Conservation (phyloP, 139 green algal genomes). For the Raphidocelis subcapitata region DNA sequence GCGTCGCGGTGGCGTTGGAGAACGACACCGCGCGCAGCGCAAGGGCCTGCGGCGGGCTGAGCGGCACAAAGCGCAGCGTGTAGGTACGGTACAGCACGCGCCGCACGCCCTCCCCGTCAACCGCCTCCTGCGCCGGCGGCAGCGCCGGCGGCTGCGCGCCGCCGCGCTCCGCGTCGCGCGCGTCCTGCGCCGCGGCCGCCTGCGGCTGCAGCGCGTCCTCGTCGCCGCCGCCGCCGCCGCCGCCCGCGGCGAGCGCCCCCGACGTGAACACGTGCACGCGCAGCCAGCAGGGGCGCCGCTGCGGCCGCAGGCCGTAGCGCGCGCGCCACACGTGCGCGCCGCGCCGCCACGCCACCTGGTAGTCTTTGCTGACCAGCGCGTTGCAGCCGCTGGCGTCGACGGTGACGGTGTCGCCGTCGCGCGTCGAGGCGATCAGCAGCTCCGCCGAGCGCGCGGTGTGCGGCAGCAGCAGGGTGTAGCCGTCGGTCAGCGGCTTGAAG, state of each 20-base stretch:
- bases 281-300: conserved; percentile 26
- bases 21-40: conserved; percentile 20
- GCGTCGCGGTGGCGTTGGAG: conserved; percentile 5
- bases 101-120: no score
- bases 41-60: conserved; percentile 10
- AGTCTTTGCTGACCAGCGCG: conserved; percentile 7
- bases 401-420: conserved; percentile 9
- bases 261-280: conserved; percentile 24
- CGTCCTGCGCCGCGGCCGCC: no score
- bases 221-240: not conserved
- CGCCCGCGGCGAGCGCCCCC: not conserved
- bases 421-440: conserved; percentile 20
- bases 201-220: no score
- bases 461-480: conserved; percentile 21
- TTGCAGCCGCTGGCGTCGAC: conserved; percentile 17
- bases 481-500: conserved; percentile 16
- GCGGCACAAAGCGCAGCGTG: conserved; percentile 17
- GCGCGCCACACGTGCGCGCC: conserved; percentile 21
- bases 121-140: no score
- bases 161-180: no score
- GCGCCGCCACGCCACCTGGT: not conserved
- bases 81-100: conserved; percentile 23
- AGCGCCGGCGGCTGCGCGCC: no score
- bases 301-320: not conserved
- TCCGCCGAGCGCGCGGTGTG: not conserved